Conservation (phyloP, 2,329 filamentous ascomycete genomes). For the Apiospora pterosperma region DNA sequence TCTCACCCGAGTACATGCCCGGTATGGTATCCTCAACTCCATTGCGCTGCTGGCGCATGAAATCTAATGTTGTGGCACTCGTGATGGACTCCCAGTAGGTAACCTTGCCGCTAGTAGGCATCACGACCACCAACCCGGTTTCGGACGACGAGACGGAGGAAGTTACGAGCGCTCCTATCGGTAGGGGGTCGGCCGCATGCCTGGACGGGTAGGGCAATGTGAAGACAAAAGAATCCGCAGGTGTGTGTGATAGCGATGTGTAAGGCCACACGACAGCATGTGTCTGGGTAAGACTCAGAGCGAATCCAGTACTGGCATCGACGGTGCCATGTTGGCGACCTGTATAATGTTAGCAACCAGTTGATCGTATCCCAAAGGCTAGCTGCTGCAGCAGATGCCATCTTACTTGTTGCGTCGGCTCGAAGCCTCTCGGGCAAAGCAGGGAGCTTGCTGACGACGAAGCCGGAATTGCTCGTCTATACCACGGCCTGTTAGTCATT, state of each 20-base stretch:
- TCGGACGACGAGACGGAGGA: slow-evolving; percentile 75
- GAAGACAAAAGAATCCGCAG: slow-evolving; percentile 72
- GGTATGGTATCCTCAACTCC: slow-evolving; percentile 73
- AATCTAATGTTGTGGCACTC: slow-evolving; percentile 77
- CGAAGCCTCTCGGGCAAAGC: slow-evolving; percentile 76
- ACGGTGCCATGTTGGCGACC: slow-evolving; percentile 64
- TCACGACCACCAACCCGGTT: slow-evolving; percentile 81
- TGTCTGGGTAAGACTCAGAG: slow-evolving; percentile 74
- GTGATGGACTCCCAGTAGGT: slow-evolving; percentile 96
- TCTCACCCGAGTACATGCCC: slow-evolving; percentile 76
- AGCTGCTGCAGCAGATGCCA: neutral
- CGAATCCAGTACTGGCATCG: slow-evolving; percentile 66
- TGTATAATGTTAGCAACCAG: slow-evolving; percentile 27
- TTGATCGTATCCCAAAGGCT: neutral
- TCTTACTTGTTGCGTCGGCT: slow-evolving; percentile 61
- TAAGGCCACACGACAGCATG: slow-evolving; percentile 93
- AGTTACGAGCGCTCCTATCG: slow-evolving; percentile 78
- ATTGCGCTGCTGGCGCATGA: slow-evolving; percentile 77
- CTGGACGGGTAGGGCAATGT: slow-evolving; percentile 71
- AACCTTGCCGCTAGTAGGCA: slow-evolving; percentile 79
- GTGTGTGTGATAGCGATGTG: slow-evolving; percentile 61
- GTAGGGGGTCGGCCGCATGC: slow-evolving; percentile 65
- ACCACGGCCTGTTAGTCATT: slow-evolving; percentile 18
- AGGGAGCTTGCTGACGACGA: slow-evolving; percentile 80
- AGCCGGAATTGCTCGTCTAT: slow-evolving; percentile 80